phyloP scores from a whole-genome alignment of 257 asterid species.

The Cinchona pubescens region DNA sequence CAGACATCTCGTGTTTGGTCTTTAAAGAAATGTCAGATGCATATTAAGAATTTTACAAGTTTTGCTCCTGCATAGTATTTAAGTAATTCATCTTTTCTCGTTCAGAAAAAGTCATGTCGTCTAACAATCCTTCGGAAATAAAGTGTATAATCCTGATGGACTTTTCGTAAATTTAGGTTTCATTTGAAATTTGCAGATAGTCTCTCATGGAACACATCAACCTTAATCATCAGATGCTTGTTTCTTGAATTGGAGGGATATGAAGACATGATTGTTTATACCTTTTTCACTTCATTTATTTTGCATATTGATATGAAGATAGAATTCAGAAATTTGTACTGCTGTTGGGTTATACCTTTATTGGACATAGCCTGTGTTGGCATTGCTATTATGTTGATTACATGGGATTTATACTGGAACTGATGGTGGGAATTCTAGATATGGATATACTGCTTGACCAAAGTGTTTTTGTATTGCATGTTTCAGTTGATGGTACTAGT shows the following conservation, averaged over 20 bases:
- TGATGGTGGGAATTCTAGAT: background rate
- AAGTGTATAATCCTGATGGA: background rate
- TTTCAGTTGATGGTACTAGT: background rate
- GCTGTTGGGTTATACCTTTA: background rate
- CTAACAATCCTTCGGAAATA: background rate
- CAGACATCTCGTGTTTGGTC: background rate
- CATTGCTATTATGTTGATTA: background rate
- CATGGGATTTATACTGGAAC: background rate
- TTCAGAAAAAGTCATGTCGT: background rate
- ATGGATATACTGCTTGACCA: background rate
- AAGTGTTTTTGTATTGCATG: background rate
- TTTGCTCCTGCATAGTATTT: background rate
- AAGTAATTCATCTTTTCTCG: background rate
- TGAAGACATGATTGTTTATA: too few species aligned
- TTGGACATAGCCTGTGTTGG: background rate
- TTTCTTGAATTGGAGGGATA: background rate
- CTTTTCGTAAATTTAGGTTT: background rate
- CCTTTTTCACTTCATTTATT: background rate
- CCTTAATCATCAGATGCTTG: background rate
- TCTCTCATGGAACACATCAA: background rate
- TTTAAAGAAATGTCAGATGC: background rate
- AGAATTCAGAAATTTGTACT: background rate
- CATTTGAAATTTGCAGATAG: background rate
- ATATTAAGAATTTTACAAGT: too few species aligned
- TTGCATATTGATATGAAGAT: background rate